Conservation (phyloP, 2,329 filamentous ascomycete genomes). For the Lecanicillium sp. region DNA sequence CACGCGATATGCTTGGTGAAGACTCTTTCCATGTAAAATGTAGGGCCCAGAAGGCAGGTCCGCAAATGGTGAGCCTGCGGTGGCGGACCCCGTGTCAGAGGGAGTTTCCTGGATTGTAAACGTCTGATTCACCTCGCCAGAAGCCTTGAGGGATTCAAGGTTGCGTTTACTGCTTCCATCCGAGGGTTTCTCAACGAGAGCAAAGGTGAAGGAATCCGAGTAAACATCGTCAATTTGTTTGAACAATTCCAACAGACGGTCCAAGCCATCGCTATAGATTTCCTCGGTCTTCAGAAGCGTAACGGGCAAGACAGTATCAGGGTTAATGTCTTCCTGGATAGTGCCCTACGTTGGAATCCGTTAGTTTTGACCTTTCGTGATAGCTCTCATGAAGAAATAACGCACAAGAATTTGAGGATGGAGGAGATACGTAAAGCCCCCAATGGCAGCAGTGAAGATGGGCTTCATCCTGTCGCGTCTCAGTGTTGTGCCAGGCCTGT, state of each 20-base stretch:
- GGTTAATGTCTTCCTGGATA: conserved; percentile 32
- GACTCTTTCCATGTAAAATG: conserved; percentile 30
- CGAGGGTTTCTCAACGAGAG: conserved; percentile 29
- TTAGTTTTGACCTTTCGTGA: neutral
- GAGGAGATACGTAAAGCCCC: conserved; percentile 7
- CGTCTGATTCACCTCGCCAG: conserved; percentile 1
- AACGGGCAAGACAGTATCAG: conserved; percentile 30
- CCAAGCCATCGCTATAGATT: conserved; percentile 25
- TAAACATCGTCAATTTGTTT: conserved; percentile 30
- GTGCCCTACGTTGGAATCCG: conserved; percentile 21
- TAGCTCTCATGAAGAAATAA: neutral
- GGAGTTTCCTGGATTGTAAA: conserved; percentile 4
- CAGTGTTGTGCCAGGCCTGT: too few relatives aligned
- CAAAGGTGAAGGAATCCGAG: conserved; percentile 26
- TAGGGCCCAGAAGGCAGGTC: conserved; percentile 31
- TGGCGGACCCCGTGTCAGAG: conserved; percentile 9
- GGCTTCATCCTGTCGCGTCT: conserved; percentile 7
- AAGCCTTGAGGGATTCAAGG: neutral
- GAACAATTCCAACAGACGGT: conserved; percentile 23
- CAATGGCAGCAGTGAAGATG: conserved; percentile 7
- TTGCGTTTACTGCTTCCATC: conserved; percentile 6
- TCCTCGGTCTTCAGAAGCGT: conserved; percentile 30
- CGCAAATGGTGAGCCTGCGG: conserved; percentile 9
- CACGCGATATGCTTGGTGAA: conserved; percentile 32
- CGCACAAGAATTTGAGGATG: conserved; percentile 8